Percentiles rank a stretch among this genome's conserved stretches.
These are phyloP conservation scores for Ophiostoma fasciatum DNA, from an alignment of 2,329 filamentous ascomycete genomes.

Conservation along the genomic window DNA sequence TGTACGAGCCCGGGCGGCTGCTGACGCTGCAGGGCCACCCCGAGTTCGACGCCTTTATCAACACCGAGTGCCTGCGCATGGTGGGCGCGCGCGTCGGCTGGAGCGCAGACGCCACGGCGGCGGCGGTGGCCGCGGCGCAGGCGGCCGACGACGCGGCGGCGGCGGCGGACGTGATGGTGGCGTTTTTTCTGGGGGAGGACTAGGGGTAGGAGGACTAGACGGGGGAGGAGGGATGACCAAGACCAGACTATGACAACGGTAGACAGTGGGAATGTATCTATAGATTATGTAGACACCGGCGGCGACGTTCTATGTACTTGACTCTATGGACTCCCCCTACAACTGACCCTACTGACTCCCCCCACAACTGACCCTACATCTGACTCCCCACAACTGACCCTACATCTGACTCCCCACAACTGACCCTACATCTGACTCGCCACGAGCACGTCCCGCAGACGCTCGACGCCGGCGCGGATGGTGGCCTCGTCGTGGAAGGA, in stretches of 20 bases:
- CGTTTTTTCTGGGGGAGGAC: constrained; percentile 16
- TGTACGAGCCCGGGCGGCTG: constrained; percentile 22
- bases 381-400: too few species aligned
- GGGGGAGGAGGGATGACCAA: too few species aligned
- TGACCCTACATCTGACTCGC: too few species aligned
- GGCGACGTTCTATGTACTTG: too few species aligned
- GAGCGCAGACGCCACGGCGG: constrained; percentile 12
- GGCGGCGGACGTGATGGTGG: constrained; percentile 18
- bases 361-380: too few species aligned
- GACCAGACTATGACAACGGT: too few species aligned
- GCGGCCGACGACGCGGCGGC: constrained; percentile 17
- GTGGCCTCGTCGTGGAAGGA: constrained; percentile 40
- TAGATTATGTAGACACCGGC: too few species aligned
- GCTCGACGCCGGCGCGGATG: constrained; percentile 38
- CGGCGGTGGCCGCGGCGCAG: constrained; percentile 11
- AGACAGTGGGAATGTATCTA: too few species aligned
- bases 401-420: too few species aligned
- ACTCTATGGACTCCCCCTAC: too few species aligned
- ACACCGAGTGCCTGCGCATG: constrained; percentile 21
- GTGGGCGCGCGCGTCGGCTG: constrained; percentile 17
- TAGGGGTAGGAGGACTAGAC: too few species aligned
- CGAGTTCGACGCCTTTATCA: constrained; percentile 27
- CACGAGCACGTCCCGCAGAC: constrained; percentile 21
- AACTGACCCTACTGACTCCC: too few species aligned
- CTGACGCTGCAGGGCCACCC: constrained; percentile 28